Evolutionary conservation across 2,329 filamentous ascomycete genomes (phyloP).

Genomic region (Fusarium duplospermum): DNA sequence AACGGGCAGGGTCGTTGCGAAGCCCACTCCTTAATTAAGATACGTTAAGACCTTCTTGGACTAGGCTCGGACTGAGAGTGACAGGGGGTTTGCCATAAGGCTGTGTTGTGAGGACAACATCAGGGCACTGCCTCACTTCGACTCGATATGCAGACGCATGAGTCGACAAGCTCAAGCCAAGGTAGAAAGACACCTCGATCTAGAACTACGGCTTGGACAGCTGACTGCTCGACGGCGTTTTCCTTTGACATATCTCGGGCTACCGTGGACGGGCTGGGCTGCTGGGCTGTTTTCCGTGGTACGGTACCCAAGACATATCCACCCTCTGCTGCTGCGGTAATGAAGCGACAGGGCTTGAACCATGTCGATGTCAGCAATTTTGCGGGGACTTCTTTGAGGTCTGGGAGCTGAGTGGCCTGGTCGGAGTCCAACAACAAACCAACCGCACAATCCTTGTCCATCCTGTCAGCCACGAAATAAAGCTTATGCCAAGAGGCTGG

Average conservation of each 20-base stretch:
- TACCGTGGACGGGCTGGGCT: background rate
- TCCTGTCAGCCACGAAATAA: conserved; percentile 12
- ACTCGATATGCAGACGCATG: background rate
- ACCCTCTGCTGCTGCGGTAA: background rate
- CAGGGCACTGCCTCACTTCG: background rate
- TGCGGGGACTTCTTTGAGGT: background rate
- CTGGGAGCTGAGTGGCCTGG: background rate
- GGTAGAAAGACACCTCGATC: background rate
- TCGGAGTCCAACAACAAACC: background rate
- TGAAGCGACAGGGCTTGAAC: conserved; percentile 1
- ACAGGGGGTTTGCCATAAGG: conserved; percentile 3
- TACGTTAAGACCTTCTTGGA: background rate
- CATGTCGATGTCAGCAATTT: conserved; percentile 6
- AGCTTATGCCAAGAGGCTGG: conserved; percentile 7
- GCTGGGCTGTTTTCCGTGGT: background rate
- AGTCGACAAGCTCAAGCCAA: background rate
- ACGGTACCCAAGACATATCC: background rate
- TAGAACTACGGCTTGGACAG: background rate
- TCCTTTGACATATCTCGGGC: background rate
- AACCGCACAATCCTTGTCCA: background rate
- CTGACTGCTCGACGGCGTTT: background rate
- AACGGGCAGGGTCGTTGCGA: background rate
- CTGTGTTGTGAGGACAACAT: conserved; percentile 11
- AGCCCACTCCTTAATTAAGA: background rate
- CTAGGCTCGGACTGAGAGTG: background rate